phyloP scores from a whole-genome alignment of 2,329 filamentous ascomycete species.

The Penicillium freii region DNA sequence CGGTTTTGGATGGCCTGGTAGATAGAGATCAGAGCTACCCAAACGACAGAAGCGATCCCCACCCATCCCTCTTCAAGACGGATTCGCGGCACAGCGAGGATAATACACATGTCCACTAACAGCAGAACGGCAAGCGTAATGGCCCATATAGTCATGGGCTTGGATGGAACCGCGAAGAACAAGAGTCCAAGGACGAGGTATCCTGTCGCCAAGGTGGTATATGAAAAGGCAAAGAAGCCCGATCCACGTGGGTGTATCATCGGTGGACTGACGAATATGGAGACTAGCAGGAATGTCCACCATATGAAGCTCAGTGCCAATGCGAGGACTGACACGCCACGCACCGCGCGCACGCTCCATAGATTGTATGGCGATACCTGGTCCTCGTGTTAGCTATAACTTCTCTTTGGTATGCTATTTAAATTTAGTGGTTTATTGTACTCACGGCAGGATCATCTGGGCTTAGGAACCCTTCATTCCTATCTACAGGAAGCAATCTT shows the following conservation, averaged over 20 bases:
- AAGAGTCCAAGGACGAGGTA: constrained; percentile 74
- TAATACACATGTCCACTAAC: constrained; percentile 73
- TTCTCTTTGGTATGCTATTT: neutral
- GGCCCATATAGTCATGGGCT: constrained; percentile 71
- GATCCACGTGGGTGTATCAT: constrained; percentile 82
- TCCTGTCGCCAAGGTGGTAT: constrained; percentile 72
- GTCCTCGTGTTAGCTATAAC: neutral
- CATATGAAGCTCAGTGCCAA: constrained; percentile 76
- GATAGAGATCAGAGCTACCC: constrained; percentile 73
- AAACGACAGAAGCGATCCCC: constrained; percentile 80
- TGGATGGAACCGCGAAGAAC: constrained; percentile 85
- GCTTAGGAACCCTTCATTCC: constrained; percentile 15
- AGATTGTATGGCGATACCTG: constrained; percentile 86
- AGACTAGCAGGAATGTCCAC: constrained; percentile 89
- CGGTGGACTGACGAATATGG: constrained; percentile 85
- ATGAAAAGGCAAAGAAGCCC: constrained; percentile 88
- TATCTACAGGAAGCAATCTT: constrained; percentile 15
- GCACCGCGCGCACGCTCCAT: constrained; percentile 79
- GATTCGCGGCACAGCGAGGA: constrained; percentile 70
- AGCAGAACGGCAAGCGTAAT: constrained; percentile 66
- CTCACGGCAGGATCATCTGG: constrained; percentile 26
- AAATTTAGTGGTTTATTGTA: neutral
- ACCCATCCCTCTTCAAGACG: constrained; percentile 86
- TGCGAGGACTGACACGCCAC: constrained; percentile 75
- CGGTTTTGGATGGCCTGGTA: constrained; percentile 79